Conservation (phyloP, 345 rosid species). For the Excoecaria cochinchinensis region DNA sequence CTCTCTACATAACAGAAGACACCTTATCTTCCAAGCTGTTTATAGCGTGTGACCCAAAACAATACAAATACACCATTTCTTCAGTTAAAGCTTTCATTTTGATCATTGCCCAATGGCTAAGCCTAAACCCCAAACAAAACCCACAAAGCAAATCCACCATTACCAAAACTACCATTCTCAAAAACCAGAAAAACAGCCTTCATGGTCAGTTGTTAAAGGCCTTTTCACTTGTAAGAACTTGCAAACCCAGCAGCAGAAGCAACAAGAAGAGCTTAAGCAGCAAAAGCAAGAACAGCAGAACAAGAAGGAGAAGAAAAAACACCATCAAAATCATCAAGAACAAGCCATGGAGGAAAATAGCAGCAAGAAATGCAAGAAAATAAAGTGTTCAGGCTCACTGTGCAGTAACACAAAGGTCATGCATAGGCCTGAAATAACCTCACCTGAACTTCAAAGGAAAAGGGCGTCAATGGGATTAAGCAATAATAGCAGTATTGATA, state of each 20-base stretch:
- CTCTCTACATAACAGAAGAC: not conserved
- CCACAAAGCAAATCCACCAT: conserved; percentile 33
- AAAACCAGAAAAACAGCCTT: conserved; percentile 40
- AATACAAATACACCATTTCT: not conserved
- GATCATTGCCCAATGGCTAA: conserved; percentile 44
- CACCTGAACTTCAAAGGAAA: conserved; percentile 48
- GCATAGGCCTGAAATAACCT: conserved; percentile 44
- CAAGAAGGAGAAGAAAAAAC: not conserved
- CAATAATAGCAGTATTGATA: conserved; percentile 16
- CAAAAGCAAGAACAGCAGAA: conserved; percentile 5
- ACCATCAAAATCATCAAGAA: conserved; percentile 8
- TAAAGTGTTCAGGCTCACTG: conserved; percentile 71
- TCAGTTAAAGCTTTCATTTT: not conserved
- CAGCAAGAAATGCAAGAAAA: conserved; percentile 61
- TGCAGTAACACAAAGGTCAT: conserved; percentile 73
- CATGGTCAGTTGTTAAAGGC: conserved; percentile 58
- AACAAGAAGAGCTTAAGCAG: conserved; percentile 6
- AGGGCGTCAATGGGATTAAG: conserved; percentile 32
- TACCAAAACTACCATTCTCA: conserved; percentile 31
- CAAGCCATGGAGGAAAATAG: not conserved
- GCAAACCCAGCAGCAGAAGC: conserved; percentile 33
- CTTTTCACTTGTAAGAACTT: conserved; percentile 47
- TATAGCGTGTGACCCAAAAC: not conserved
- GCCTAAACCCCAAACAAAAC: conserved; percentile 33
- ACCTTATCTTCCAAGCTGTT: conserved; percentile 14